These are phyloP conservation scores for Echites panduratus DNA, from an alignment of 257 asterid species.

Conservation along the genomic window DNA sequence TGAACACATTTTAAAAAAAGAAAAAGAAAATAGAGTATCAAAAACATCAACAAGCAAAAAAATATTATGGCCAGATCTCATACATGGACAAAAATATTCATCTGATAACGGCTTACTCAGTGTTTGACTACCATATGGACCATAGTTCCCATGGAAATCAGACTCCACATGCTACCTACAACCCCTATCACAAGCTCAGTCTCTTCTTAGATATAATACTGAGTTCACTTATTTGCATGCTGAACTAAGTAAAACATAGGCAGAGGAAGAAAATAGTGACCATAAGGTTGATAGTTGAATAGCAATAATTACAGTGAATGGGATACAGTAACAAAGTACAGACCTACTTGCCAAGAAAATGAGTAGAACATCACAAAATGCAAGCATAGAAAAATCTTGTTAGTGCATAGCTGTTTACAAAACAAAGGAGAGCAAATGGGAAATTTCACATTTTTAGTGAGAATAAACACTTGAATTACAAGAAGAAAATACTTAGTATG, in stretches of 20 bases:
- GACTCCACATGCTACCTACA: background rate
- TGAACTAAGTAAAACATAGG: background rate
- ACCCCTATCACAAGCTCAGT: background rate
- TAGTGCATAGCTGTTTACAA: background rate
- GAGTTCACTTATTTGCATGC: background rate
- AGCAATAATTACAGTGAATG: background rate
- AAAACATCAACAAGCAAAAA: background rate
- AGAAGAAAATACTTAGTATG: background rate
- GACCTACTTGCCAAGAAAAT: background rate
- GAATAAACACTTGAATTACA: background rate
- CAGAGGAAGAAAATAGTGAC: background rate
- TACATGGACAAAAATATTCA: too few relatives aligned
- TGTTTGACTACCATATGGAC: background rate
- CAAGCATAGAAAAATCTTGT: background rate
- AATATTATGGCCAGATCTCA: background rate
- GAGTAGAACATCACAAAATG: background rate
- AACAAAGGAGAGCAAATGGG: background rate
- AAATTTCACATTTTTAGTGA: background rate
- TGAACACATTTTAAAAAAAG: conserved; percentile 5
- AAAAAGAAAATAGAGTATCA: background rate
- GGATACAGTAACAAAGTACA: background rate
- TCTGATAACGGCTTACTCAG: background rate
- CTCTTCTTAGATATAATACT: background rate
- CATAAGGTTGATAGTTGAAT: background rate
- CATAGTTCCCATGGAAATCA: background rate